Conservation (phyloP, 345 rosid species). For the Jatropha curcas region DNA sequence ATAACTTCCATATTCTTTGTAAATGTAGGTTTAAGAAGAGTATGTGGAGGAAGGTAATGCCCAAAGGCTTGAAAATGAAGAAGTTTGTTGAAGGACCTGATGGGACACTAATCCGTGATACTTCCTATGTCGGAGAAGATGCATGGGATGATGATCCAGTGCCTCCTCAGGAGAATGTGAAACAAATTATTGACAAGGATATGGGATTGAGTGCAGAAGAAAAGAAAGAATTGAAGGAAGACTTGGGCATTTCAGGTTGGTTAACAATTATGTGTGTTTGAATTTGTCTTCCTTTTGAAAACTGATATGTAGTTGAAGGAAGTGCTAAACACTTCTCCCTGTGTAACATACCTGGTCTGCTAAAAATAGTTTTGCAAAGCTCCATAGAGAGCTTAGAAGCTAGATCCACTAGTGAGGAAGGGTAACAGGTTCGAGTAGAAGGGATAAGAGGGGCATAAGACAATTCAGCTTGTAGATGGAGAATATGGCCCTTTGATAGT, state of each 20-base stretch:
- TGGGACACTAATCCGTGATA: slow-evolving; percentile 79
- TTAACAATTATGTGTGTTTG: slow-evolving; percentile 23
- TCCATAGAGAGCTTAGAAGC: not conserved
- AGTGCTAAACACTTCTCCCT: not conserved
- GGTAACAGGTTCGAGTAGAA: not conserved
- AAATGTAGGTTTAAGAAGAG: slow-evolving; percentile 75
- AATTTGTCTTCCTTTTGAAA: not conserved
- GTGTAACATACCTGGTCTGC: not conserved
- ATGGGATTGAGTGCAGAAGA: slow-evolving; percentile 53
- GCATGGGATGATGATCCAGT: slow-evolving; percentile 81
- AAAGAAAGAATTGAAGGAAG: slow-evolving; percentile 63
- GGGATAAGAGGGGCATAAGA: not conserved
- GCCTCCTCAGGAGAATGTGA: slow-evolving; percentile 50
- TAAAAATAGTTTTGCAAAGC: not conserved
- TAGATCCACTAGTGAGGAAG: not conserved
- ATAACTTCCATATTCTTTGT: not conserved
- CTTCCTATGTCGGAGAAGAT: slow-evolving; percentile 86
- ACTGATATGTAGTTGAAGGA: not conserved
- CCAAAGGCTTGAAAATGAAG: slow-evolving; percentile 86
- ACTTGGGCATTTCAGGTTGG: slow-evolving; percentile 67
- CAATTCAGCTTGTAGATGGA: not conserved
- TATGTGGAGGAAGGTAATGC: slow-evolving; percentile 80
- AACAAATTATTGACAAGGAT: slow-evolving; percentile 56
- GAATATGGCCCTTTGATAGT: not conserved
- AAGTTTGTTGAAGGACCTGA: slow-evolving; percentile 73